These are phyloP conservation scores for Lentinus polychrous DNA, from an alignment of 1,284 basidiomycete species.

Conservation along the genomic window DNA sequence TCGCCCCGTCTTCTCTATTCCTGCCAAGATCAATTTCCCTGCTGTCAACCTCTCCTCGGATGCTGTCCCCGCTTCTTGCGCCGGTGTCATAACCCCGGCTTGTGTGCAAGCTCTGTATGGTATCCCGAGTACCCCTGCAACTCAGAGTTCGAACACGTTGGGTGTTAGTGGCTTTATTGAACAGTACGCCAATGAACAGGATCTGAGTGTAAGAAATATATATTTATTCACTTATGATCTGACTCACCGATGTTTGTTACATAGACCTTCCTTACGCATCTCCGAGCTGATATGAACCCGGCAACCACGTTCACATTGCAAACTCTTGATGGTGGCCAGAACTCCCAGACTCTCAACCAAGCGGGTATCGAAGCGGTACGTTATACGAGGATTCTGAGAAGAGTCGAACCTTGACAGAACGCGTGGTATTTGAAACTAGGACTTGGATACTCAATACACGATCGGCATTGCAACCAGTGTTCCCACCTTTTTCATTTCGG, in stretches of 20 bases:
- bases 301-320: slow-evolving; percentile 43
- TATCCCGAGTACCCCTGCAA: slow-evolving; percentile 35
- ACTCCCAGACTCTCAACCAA: slow-evolving; percentile 29
- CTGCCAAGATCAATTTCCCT: slow-evolving; percentile 3
- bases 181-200: slow-evolving; percentile 44
- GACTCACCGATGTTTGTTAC: not conserved
- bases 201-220: slow-evolving; percentile 33
- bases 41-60: slow-evolving; percentile 1
- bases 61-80: slow-evolving; percentile 27
- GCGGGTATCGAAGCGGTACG: slow-evolving; percentile 19
- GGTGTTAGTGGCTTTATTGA: slow-evolving; percentile 54
- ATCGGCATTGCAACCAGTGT: slow-evolving; percentile 34
- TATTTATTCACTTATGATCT: too few relatives aligned
- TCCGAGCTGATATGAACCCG: slow-evolving; percentile 42
- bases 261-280: slow-evolving; percentile 44
- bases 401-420: slow-evolving; percentile 10
- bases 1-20: slow-evolving; percentile 14
- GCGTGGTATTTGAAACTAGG: slow-evolving; percentile 15
- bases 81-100: slow-evolving; percentile 40
- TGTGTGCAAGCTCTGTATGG: slow-evolving; percentile 52
- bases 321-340: slow-evolving; percentile 47
- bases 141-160: slow-evolving; percentile 37
- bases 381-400: slow-evolving; percentile 28
- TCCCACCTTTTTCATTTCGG: slow-evolving; percentile 31
- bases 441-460: slow-evolving; percentile 59